phyloP scores from a whole-genome alignment of 257 asterid genomes.

The Galeopsis tetrahit region DNA sequence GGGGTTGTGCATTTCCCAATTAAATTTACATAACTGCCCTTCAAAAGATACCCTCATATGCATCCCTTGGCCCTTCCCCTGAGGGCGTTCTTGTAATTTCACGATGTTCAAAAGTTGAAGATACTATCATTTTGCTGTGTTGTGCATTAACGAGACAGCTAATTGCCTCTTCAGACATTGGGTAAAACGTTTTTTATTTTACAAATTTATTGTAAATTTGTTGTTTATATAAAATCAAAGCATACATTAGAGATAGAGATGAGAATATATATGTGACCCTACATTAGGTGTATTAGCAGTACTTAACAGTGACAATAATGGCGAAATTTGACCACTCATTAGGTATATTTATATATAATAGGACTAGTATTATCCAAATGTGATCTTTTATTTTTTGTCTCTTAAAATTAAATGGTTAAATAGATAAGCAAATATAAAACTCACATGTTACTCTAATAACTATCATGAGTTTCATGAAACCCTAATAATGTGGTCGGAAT shows the following conservation, averaged over 20 bases:
- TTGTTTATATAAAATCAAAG: neutral
- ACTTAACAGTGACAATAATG: slow-evolving; percentile 31
- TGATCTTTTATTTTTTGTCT: neutral
- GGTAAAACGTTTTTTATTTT: slow-evolving; percentile 30
- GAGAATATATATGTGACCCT: slow-evolving; percentile 29
- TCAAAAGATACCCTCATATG: neutral
- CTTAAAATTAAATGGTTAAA: neutral
- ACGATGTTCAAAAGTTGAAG: slow-evolving; percentile 32
- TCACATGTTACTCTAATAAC: neutral
- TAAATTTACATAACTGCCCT: slow-evolving; percentile 46
- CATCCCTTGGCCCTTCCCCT: slow-evolving; percentile 20
- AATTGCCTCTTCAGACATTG: slow-evolving; percentile 22
- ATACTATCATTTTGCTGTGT: slow-evolving; percentile 39
- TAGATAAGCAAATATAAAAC: neutral
- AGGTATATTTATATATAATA: neutral
- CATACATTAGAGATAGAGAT: slow-evolving; percentile 32
- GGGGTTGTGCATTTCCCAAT: slow-evolving; percentile 44
- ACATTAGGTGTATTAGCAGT: slow-evolving; percentile 35
- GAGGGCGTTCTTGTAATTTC: slow-evolving; percentile 49
- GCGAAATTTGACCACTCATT: neutral
- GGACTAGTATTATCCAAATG: neutral
- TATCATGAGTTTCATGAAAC: neutral
- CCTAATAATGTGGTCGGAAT: slow-evolving; percentile 3
- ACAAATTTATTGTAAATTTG: slow-evolving; percentile 17
- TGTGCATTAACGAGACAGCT: slow-evolving; percentile 52